phyloP scores from a whole-genome alignment of 129 eudicot species.

The Flaveria bidentis region DNA sequence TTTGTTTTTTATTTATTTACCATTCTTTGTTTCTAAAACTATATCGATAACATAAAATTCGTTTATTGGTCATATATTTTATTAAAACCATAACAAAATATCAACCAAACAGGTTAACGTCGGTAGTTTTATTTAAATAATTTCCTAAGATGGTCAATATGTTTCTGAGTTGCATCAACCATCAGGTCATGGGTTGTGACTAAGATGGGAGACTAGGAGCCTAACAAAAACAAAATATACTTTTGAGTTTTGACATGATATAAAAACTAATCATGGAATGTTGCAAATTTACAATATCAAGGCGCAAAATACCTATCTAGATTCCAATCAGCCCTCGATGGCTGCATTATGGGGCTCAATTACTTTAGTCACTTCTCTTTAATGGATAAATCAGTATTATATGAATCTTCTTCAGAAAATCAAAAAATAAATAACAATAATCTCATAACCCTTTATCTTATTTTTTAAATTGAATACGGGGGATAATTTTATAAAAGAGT shows the following conservation, averaged over 20 bases:
- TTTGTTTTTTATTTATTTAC: too few relatives aligned
- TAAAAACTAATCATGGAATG: not conserved
- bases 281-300: slow-evolving; percentile 28
- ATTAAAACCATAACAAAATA: not conserved
- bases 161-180: not conserved
- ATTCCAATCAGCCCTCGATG: slow-evolving; percentile 15
- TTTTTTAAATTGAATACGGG: too few relatives aligned
- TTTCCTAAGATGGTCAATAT: not conserved
- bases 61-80: not conserved
- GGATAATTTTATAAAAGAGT: too few relatives aligned
- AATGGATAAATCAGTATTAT: not conserved
- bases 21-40: too few relatives aligned
- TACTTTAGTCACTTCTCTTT: slow-evolving; percentile 11
- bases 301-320: slow-evolving; percentile 28
- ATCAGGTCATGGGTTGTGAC: not conserved
- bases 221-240: slow-evolving; percentile 30
- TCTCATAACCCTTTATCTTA: too few relatives aligned
- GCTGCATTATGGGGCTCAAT: slow-evolving; percentile 36
- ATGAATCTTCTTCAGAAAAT: too few relatives aligned
- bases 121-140: not conserved
- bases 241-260: slow-evolving; percentile 17
- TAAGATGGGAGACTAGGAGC: slow-evolving; percentile 15
- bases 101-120: not conserved
- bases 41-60: too few relatives aligned
- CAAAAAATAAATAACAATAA: too few relatives aligned